phyloP scores from a whole-genome alignment of 2,329 filamentous ascomycete species.

The Pleoardoris graminearum region DNA sequence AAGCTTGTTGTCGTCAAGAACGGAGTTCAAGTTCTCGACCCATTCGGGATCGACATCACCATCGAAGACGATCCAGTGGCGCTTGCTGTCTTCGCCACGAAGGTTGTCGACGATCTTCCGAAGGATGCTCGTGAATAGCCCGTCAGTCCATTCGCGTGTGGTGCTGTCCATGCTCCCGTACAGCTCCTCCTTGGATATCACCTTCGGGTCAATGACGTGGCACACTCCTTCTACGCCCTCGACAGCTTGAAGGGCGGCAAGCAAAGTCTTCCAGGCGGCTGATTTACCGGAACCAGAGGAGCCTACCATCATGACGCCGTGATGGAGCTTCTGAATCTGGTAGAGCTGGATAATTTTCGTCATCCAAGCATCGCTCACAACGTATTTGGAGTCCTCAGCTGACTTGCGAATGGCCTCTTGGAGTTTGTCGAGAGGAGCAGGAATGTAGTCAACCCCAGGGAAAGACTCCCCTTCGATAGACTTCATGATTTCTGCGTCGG shows the following conservation, averaged over 20 bases:
- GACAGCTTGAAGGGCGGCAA: slow-evolving; percentile 87
- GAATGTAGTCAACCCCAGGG: slow-evolving; percentile 89
- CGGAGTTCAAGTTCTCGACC: slow-evolving; percentile 99
- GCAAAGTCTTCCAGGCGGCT: slow-evolving; percentile 86
- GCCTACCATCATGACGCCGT: slow-evolving; percentile 99
- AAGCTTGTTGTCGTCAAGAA: slow-evolving; percentile 98
- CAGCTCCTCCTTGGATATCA: slow-evolving; percentile 98
- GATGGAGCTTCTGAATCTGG: slow-evolving; percentile 96
- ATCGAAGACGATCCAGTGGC: slow-evolving; percentile 99
- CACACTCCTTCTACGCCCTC: slow-evolving; percentile 92
- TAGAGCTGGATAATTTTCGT: slow-evolving; percentile 96
- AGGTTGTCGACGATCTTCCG: slow-evolving; percentile 99
- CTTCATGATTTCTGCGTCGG: slow-evolving; percentile 87
- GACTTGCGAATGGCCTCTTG: slow-evolving; percentile 80
- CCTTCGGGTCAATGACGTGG: slow-evolving; percentile 98
- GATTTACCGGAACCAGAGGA: slow-evolving; percentile 98
- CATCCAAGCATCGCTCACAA: slow-evolving; percentile 94
- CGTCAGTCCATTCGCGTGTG: slow-evolving; percentile 98
- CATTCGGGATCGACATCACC: slow-evolving; percentile 98
- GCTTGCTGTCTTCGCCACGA: slow-evolving; percentile 92
- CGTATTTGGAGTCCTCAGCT: slow-evolving; percentile 81
- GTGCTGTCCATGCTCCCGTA: slow-evolving; percentile 96
- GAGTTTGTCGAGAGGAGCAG: slow-evolving; percentile 79
- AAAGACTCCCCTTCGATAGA: slow-evolving; percentile 83
- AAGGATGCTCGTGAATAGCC: slow-evolving; percentile 95